These are phyloP conservation scores for Lachancea fermentati DNA, from an alignment of 805 yeast genomes.

Conservation along the genomic window DNA sequence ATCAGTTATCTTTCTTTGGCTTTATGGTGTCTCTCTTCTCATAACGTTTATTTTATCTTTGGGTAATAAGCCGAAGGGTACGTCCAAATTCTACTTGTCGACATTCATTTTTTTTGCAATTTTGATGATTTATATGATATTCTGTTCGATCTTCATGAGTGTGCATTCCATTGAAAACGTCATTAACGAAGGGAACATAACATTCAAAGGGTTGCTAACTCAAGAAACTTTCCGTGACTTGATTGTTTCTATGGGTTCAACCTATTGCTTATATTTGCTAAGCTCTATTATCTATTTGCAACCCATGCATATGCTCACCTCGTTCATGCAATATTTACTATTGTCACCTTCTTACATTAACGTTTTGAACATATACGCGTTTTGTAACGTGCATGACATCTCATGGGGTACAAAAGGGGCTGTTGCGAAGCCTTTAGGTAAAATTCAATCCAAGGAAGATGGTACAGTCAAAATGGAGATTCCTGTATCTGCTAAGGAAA, in stretches of 20 bases:
- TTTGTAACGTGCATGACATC: slow-evolving; percentile 92
- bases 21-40: slow-evolving; percentile 73
- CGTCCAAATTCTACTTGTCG: slow-evolving; percentile 66
- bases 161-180: slow-evolving; percentile 60
- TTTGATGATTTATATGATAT: slow-evolving; percentile 81
- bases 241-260: slow-evolving; percentile 77
- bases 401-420: slow-evolving; percentile 98
- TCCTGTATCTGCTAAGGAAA: slow-evolving; percentile 71
- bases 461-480: slow-evolving; percentile 65
- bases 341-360: slow-evolving; percentile 87
- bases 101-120: slow-evolving; percentile 80
- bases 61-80: slow-evolving; percentile 93
- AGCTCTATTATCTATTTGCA: slow-evolving; percentile 80
- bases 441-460: slow-evolving; percentile 63
- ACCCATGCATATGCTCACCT: slow-evolving; percentile 89
- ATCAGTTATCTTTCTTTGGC: slow-evolving; percentile 77
- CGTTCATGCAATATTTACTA: slow-evolving; percentile 76
- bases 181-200: slow-evolving; percentile 28
- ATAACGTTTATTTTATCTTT: slow-evolving; percentile 84
- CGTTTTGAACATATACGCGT: slow-evolving; percentile 88
- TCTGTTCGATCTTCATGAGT: slow-evolving; percentile 79
- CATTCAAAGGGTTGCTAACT: slow-evolving; percentile 47
- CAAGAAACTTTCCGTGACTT: slow-evolving; percentile 78
- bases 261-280: slow-evolving; percentile 56
- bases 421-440: slow-evolving; percentile 69